A percentile compares a stretch with the other conserved stretches of the same genome.
phyloP scores from a whole-genome alignment of 208 protist genomes.

The Crithidia expoeki region DNA sequence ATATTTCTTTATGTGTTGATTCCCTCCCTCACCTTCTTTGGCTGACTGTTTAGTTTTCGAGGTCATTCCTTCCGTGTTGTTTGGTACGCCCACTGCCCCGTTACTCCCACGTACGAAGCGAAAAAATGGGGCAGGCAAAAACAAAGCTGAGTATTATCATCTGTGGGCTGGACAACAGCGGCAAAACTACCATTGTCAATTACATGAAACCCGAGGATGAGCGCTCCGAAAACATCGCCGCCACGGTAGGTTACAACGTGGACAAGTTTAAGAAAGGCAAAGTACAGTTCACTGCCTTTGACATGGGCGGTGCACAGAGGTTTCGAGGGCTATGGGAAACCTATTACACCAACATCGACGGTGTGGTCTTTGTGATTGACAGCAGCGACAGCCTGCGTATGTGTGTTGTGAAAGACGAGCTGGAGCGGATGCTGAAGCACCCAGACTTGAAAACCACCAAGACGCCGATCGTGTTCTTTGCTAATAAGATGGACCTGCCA shows the following conservation, averaged over 20 bases:
- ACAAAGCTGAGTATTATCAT: constrained; percentile 84
- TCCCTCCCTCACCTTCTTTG: no score
- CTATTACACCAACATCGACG: constrained; percentile 96
- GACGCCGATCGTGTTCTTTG: constrained; percentile 86
- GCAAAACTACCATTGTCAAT: constrained; percentile 98
- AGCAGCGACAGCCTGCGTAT: constrained; percentile 87
- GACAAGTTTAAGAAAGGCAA: constrained; percentile 95
- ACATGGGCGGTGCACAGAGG: constrained; percentile 98
- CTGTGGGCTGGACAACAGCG: constrained; percentile 93
- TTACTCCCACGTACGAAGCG: not conserved
- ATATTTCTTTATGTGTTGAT: no score
- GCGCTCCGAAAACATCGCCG: constrained; percentile 93
- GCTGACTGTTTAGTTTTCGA: no score
- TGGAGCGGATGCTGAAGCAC: constrained; percentile 80
- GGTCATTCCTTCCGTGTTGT: not conserved
- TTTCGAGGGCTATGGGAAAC: constrained; percentile 96
- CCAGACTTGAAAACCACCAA: constrained; percentile 42
- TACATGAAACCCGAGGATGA: constrained; percentile 95
- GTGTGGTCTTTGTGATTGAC: constrained; percentile 95
- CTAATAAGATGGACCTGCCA: constrained; percentile 93
- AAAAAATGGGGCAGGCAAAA: constrained; percentile 78
- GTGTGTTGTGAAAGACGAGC: constrained; percentile 87
- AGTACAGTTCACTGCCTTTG: constrained; percentile 97
- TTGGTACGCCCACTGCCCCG: not conserved
- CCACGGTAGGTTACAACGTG: constrained; percentile 96